Conservation (phyloP, 768 basidiomycete species). For the Russula brevipes region DNA sequence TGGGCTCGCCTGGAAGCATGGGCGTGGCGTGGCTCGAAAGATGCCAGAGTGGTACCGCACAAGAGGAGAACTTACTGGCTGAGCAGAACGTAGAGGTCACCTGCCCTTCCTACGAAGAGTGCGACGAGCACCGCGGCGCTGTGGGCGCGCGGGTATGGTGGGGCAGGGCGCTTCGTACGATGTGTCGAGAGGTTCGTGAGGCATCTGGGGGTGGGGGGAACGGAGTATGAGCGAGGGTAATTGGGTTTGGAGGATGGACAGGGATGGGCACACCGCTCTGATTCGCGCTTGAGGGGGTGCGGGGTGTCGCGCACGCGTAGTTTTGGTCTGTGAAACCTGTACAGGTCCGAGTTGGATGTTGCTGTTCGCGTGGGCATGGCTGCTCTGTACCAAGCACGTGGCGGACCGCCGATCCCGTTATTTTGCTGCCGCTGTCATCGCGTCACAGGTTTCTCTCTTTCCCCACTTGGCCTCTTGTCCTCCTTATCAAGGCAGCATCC, state of each 20-base stretch:
- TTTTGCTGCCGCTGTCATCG: neutral
- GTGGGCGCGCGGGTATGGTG: constrained; percentile 48
- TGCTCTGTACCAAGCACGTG: too few relatives aligned
- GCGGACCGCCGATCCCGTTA: neutral
- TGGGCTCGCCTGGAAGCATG: constrained; percentile 55
- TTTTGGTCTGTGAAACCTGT: constrained; percentile 25
- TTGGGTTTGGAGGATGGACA: neutral
- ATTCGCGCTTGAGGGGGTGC: constrained; percentile 23
- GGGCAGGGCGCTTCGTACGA: constrained; percentile 21
- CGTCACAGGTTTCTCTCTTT: neutral
- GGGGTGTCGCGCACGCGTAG: constrained; percentile 22
- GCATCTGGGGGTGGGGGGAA: neutral
- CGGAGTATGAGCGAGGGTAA: neutral
- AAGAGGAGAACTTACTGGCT: constrained; percentile 50
- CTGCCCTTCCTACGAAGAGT: constrained; percentile 75
- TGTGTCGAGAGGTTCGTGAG: constrained; percentile 18
- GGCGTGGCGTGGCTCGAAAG: neutral
- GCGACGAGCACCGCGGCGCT: constrained; percentile 79
- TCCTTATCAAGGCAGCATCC: neutral
- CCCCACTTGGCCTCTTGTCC: neutral
- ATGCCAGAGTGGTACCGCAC: neutral
- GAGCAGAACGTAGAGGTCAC: constrained; percentile 83
- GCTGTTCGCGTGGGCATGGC: neutral
- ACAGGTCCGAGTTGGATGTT: constrained; percentile 19
- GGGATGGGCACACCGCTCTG: constrained; percentile 16